Evolutionary conservation across 768 basidiomycete species (phyloP).

Genomic region (Psilocybe cyanescens): DNA sequence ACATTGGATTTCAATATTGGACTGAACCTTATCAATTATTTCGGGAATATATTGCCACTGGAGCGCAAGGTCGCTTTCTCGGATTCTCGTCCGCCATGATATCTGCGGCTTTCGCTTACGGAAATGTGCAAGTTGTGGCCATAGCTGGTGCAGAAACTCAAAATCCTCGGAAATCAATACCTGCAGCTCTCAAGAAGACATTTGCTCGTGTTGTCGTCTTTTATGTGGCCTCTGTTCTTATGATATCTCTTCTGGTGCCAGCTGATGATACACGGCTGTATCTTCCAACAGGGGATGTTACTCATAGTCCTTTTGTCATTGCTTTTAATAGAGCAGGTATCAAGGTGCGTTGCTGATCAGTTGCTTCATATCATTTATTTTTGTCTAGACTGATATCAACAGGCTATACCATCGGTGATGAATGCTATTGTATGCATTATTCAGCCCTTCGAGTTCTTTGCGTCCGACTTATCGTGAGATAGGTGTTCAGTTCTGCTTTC

Average conservation of each 20-base stretch:
- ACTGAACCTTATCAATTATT: conserved; percentile 30
- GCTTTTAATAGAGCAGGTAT: conserved; percentile 66
- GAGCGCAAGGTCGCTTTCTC: conserved; percentile 53
- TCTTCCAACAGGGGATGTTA: conserved; percentile 38
- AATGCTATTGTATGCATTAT: conserved; percentile 52
- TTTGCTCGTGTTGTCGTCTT: conserved; percentile 41
- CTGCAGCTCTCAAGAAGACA: conserved; percentile 64
- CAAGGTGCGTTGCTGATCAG: conserved; percentile 35
- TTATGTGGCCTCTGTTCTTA: conserved; percentile 58
- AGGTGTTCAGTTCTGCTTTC: conserved; percentile 58
- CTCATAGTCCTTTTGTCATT: conserved; percentile 74
- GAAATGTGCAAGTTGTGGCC: conserved; percentile 56
- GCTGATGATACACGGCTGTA: conserved; percentile 48
- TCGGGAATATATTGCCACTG: conserved; percentile 26
- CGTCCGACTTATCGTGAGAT: background rate
- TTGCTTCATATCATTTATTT: background rate
- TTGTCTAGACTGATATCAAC: background rate
- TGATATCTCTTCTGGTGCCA: conserved; percentile 72
- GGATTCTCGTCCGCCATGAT: conserved; percentile 45
- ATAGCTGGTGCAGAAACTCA: conserved; percentile 56
- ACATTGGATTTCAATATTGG: conserved; percentile 55
- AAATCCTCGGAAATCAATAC: conserved; percentile 69
- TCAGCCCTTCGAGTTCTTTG: background rate
- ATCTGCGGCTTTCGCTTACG: conserved; percentile 63
- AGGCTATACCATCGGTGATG: conserved; percentile 40